Base-by-base conservation (phyloP, 2,329 filamentous ascomycete genomes). In the Hypoxylon sp. region DNA sequence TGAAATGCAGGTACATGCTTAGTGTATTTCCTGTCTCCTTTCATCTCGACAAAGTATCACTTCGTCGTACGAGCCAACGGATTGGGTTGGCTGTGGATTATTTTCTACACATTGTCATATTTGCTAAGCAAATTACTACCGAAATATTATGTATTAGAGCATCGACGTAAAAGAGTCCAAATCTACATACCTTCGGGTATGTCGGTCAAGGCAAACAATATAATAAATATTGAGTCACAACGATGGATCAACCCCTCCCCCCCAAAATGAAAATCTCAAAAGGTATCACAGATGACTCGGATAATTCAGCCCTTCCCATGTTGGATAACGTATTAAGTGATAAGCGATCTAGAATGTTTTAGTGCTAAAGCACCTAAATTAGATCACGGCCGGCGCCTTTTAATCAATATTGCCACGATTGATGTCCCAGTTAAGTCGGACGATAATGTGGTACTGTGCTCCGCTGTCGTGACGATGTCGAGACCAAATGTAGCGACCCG, bases 231-330 rank as follows among this genome's bases (percentile, higher is more conserved):
- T 26, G 53, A 47, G 39, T 26, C 29, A 44, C 19, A 46, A 61
- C 24, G 48, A 53, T 44, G 35, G 29, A 60, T 55, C 14, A n/a
- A 22, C 19, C 19, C 33, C 39, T 8, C 19, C 19, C 33, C 39
- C 11, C 46, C 55, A 47, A 55, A 17, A 35, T 13, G 31, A 39
- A 14, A 29, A 53, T 31, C 42, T 52, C n/a, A 65, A 59, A 59
- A 44, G 29, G 52, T 68, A 47, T 50, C 55, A 63, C 60, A 63
- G 50, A 63, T 67, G 37, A 39, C 57, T 60, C 68, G 68, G 68
- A 54, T 46, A 65, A 53, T 70, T 67, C 53, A 62, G 51, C 52
- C 29, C 31, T 62, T 59, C 47, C 57, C 51, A 39, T 50, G 42
- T 22, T 63, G 29, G n/a, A 22, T 46, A 26, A n/a, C 35, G 17